Evolutionary conservation across 1,284 basidiomycete species (phyloP), one percentile per base, ranked within the genome.

Genomic region (Ceratobasidium theobromae): DNA sequence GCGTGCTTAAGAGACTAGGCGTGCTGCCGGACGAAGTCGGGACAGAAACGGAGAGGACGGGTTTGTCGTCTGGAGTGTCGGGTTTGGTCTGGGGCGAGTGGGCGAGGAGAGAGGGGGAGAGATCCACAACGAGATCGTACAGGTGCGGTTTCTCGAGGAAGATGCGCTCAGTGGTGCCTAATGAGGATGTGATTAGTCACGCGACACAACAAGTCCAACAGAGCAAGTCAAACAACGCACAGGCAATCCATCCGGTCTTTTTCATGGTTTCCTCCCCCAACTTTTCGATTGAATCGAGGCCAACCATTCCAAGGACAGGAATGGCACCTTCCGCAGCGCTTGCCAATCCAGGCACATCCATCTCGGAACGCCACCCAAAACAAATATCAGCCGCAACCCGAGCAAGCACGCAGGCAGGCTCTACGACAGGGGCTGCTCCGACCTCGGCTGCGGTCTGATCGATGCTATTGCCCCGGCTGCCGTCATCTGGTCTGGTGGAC

Each of bases 231-330:
- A 18, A 49, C 16, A 28, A 69, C 81, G 69, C 69, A 83, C 89
- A 91, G 32, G 89, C 89, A 62, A 91, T 84, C 88, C 88, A 92
- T 12, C 89, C 89, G 9, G 80, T 77, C 0, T 86, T 87, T 1
- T 76, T 79, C 70, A 78, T 76, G 43, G 80, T 79, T 71, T 86
- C 87, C 12, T 76, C 74, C 52, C 80, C 76, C 53, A 91, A 74
- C 67, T 82, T 81, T 68, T 85, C 84, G 33, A 89, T 73, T 72
- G 91, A 89, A 45, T 79, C 84, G 0, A 92, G 78, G 0, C 88
- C 91, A 38, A 91, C 81, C 82, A 89, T 86, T 0, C 89, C 89
- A 0, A 92, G 79, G 1, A 89, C 87, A 18, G 54, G 40, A 14
- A 40, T 51, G n/a, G 54, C 18, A 16, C 40, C n/a, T 23, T 58